Base-by-base conservation (phyloP, 2,329 filamentous ascomycete genomes). In the Xylaria sp. region DNA sequence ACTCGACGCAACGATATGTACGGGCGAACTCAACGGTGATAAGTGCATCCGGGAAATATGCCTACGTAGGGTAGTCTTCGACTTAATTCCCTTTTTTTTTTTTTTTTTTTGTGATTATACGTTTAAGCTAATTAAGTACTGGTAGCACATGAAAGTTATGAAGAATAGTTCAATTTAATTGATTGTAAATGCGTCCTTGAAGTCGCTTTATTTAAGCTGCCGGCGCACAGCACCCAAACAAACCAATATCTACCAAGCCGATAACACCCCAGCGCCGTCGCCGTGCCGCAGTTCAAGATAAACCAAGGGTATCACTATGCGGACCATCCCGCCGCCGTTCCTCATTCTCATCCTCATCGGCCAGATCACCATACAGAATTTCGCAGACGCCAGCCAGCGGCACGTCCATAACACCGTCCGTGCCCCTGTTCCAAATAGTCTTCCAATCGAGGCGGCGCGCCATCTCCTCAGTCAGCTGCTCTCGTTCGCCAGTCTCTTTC, bases 321-420 rank as follows among this genome's bases (percentile, higher is more conserved):
- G 47, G n/a, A 40, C 37, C 47, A 29, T 49, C 31, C 17, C 40
- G 27, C 49, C 25, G n/a, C 15, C 31, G 33, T 33, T 67, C 62
- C 49, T 62, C 66, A 54, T 68, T 62, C 40, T 65, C 66, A 37
- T 68, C 66, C 37, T 65, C 67, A 54, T 68, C 63, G 7, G 35
- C 53, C 49, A 66, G 49, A 53, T 86, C 84, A 0, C 92, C 93
- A 76, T 98, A 99, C 21, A 99, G 75, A 33, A 99, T 88, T 79
- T 99, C 93, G 73, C 94, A 98, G 1, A 98, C 94, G 0, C 94
- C 95, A 9, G 93, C 93, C 67, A 98, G 85, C 7, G 95, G 95
- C 49, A 99, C 89, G 78, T 99, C 95, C 91, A 99, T 91, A 7
- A 98, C 95, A 1, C 93, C 95, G 81, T 99, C 95, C 0, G 95